These are phyloP conservation scores for Kalanchoe fedtschenkoi DNA, from an alignment of 164 flowering plant genomes.

Conservation along the genomic window DNA sequence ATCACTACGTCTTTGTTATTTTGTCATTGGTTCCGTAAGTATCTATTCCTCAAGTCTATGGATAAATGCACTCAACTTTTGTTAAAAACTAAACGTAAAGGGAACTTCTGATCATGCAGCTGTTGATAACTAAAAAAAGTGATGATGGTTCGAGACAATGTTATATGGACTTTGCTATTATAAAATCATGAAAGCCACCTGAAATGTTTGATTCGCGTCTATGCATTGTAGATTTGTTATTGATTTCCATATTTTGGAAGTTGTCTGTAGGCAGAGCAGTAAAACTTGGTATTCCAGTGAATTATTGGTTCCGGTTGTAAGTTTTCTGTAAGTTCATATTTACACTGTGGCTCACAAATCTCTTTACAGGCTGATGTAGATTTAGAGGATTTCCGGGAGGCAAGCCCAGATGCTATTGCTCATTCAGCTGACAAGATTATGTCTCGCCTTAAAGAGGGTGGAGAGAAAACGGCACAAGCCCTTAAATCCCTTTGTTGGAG, in stretches of 20 bases:
- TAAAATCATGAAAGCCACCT: not conserved
- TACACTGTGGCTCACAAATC: not conserved
- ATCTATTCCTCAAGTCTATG: not conserved
- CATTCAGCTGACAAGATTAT: constrained; percentile 72
- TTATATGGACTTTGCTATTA: not conserved
- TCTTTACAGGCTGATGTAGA: constrained; percentile 49
- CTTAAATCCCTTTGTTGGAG: constrained; percentile 83
- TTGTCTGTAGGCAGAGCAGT: not conserved
- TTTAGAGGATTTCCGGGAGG: constrained; percentile 52
- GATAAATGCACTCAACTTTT: not conserved
- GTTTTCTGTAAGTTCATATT: not conserved
- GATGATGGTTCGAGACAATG: not conserved
- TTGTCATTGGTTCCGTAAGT: not conserved
- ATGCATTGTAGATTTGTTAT: not conserved
- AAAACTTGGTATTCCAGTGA: not conserved
- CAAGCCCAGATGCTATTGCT: constrained; percentile 81
- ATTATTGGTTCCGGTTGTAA: not conserved
- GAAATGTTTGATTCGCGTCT: not conserved
- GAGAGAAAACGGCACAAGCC: constrained; percentile 66
- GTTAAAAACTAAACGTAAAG: not conserved
- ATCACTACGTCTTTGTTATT: no score
- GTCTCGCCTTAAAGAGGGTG: constrained; percentile 74
- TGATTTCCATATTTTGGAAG: not conserved
- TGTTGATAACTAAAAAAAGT: not conserved
- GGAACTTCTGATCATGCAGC: not conserved